Base-by-base conservation (phyloP, 2,329 filamentous ascomycete genomes). In the Aspergillus fumigatiaffinis region DNA sequence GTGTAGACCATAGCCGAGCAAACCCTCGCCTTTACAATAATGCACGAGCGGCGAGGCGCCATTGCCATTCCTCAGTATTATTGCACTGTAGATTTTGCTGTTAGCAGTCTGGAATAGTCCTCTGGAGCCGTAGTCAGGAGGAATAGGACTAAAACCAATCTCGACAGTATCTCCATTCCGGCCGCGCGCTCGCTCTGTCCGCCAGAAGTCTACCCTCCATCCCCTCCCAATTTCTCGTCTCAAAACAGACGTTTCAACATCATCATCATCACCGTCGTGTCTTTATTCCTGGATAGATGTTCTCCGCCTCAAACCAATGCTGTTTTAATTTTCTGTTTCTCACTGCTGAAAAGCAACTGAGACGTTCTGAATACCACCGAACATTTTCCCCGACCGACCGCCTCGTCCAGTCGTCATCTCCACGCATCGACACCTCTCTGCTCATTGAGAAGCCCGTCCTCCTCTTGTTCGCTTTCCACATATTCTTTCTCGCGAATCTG, bases 361-460 rank as follows among this genome's bases (percentile, higher is more conserved):
- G 51, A 51, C 55, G n/a, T 49, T 46, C 51, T 57, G 56, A 48
- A 44, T 50, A 42, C 38, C 29, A 44, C 46, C 47, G 56, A 59
- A 51, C 58, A 59, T 54, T 55, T 57, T 49, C 60, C 59, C 65
- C 62, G 59, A 58, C 63, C 63, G 63, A 65, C 68, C 62, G 60
- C 63, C 66, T 66, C 66, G 60, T 26, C 59, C 59, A 44, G 51
- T 56, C 57, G 54, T 59, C 54, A 64, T 66, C 63, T 57, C 65
- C 63, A 64, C 62, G 63, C 63, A 62, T 63, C 61, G 57, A 55
- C 55, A 58, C 47, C 25, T 51, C 51, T 26, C 51, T 54, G 20
- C 23, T 14, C 10, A 23, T 47, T 12, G 21, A 47, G 48, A 23
- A 48, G 26, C 20, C 14, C 14, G 10, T 54, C 47, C 53, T 53